Base-by-base conservation (phyloP, 164 flowering plant species). In the Saururus chinensis region DNA sequence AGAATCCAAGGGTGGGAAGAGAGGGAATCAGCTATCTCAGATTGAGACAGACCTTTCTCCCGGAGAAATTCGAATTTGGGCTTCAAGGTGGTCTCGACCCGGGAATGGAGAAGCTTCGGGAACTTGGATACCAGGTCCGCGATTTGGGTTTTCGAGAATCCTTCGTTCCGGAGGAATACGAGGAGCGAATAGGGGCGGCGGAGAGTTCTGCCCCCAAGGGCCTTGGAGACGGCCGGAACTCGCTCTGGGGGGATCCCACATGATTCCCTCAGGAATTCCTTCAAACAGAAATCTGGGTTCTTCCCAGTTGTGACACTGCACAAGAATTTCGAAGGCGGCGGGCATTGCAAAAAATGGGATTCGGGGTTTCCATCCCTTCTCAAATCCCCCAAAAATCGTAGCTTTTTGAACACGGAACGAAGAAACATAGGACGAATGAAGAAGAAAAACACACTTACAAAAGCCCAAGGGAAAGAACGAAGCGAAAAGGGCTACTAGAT, bases 1-100 rank as follows among this genome's bases (percentile, higher is more conserved):
- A 30, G 37, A 30, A 30, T 30, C 37, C 37, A 2, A 30, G 37
- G 37, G 37, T 30, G 2, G 37, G 37, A 30, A 2, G 37, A 30
- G 37, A 30, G 4, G 37, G 19, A 21, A 21, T 56, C 25, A 1
- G 59, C 59, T 1, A 56, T 9, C 14, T 24, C 19, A 0, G 59
- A 7, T 9, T 35, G 7, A 1, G 40, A 26, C 19, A 56, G 16
- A 55, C 58, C 58, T 24, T 21, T 4, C 9, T 24, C 25, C 17
- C 23, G 22, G 26, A 55, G 21, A 24, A 55, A 55, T 25, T 56
- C 37, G 19, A 56, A 22, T 25, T 56, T 56, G 59, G 59, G 59
- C n/a, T 56, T 25, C 19, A 56, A 30, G 4, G 59, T 56, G 23
- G 1, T 23, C 7, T 56, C 40, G 17, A 30, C 30, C n/a, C 25